A percentile compares a stretch with the other conserved stretches of the same genome.
Conservation (phyloP, 495 filamentous ascomycete genomes). For the Podospora pseudopauciseta region DNA sequence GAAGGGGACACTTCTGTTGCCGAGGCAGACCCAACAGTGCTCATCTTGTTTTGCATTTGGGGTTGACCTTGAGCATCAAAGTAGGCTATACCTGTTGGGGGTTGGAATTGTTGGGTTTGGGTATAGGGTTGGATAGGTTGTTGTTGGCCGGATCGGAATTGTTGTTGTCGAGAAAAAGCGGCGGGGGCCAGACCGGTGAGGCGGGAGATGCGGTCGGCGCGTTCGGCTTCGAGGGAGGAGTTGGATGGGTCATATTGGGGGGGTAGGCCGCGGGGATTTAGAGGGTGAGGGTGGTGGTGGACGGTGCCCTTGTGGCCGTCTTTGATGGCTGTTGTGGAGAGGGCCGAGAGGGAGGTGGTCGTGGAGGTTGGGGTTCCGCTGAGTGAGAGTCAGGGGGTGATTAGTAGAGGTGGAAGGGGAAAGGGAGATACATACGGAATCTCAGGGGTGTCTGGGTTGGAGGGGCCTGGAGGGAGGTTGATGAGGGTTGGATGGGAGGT, state of each 20-base stretch:
- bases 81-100: constrained; percentile 50
- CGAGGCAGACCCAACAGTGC: constrained; percentile 82
- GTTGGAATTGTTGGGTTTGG: constrained; percentile 5
- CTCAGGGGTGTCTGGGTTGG: constrained; percentile 83
- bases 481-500: constrained; percentile 63
- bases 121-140: constrained; percentile 15
- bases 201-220: constrained; percentile 88
- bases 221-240: constrained; percentile 79
- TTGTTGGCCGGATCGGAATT: background rate
- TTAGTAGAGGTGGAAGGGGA: background rate
- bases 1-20: constrained; percentile 49
- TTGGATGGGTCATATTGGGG: constrained; percentile 55
- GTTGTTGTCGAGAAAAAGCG: background rate
- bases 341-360: constrained; percentile 77
- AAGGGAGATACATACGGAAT: constrained; percentile 33
- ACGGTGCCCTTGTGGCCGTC: constrained; percentile 76
- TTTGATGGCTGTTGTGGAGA: constrained; percentile 90
- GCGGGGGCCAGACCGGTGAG: constrained; percentile 62
- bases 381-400: constrained; percentile 5
- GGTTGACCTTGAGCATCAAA: constrained; percentile 67
- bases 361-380: constrained; percentile 91
- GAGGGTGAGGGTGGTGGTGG: constrained; percentile 25
- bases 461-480: constrained; percentile 79
- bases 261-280: constrained; percentile 40
- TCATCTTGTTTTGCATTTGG: constrained; percentile 58